Conservation (phyloP, 305 asterid species). For the Fraxinus latifolia region DNA sequence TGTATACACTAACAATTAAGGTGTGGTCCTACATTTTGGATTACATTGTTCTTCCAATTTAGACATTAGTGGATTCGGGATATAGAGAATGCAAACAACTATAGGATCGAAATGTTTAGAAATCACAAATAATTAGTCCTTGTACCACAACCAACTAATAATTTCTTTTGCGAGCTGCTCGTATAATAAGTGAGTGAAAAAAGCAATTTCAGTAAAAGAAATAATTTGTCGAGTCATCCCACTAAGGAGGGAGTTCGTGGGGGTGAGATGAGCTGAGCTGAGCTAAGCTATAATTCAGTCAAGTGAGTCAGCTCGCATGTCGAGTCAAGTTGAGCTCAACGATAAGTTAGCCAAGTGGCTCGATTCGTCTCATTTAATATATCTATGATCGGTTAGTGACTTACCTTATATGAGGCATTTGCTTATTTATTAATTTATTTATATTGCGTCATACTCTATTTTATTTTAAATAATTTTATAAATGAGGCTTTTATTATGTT, state of each 20-base stretch:
- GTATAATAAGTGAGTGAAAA: neutral
- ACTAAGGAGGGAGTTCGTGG: neutral
- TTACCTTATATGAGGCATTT: neutral
- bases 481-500: neutral
- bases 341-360: neutral
- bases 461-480: neutral
- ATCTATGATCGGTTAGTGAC: neutral
- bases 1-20: conserved; percentile 17
- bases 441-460: neutral
- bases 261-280: neutral
- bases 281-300: neutral
- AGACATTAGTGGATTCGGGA: neutral
- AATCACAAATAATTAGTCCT: neutral
- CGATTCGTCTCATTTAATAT: neutral
- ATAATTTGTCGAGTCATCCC: neutral
- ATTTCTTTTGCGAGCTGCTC: neutral
- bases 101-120: neutral
- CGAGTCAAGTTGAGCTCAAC: neutral
- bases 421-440: neutral
- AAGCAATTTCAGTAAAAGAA: neutral
- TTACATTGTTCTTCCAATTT: conserved; percentile 14
- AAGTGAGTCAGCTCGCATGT: neutral
- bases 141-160: neutral
- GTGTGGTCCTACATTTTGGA: conserved; percentile 31
- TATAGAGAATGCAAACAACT: neutral